Evolutionary conservation across 169 alveolate species (phyloP).

Genomic region (Blepharisma undulans): DNA sequence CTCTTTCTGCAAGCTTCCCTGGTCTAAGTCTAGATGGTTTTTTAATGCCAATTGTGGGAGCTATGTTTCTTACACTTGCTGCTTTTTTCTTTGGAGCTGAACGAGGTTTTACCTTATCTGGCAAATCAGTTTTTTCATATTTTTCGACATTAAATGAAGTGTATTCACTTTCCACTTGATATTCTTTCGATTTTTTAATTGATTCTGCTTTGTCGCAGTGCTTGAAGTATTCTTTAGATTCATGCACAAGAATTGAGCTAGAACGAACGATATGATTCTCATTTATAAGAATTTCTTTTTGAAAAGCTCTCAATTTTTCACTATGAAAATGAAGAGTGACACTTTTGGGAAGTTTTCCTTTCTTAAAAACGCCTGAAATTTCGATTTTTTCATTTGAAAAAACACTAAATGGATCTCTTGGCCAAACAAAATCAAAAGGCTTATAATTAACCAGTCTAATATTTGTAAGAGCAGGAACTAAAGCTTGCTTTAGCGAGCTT

Average conservation of each 20-base stretch:
- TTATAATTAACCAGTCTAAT: background rate
- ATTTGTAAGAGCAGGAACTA: conserved; percentile 39
- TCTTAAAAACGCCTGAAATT: background rate
- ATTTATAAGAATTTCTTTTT: too few relatives aligned
- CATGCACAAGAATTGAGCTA: background rate
- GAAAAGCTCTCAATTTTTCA: background rate
- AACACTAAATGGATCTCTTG: background rate
- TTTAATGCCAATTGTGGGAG: background rate
- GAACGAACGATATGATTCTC: background rate
- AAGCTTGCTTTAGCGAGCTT: conserved; percentile 34
- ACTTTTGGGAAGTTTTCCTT: background rate
- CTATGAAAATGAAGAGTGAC: background rate
- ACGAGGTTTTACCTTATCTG: too few relatives aligned
- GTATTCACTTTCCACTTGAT: background rate
- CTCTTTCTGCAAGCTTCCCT: conserved; percentile 56
- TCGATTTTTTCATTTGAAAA: background rate
- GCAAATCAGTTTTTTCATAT: too few relatives aligned
- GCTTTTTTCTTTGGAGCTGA: too few relatives aligned
- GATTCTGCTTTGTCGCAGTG: background rate
- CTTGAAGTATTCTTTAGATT: background rate
- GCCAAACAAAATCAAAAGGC: background rate
- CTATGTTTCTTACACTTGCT: background rate
- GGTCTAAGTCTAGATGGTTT: conserved; percentile 52
- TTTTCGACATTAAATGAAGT: background rate
- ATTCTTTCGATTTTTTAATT: background rate